phyloP scores from a whole-genome alignment of 257 asterid species.

The Ehretia macrophylla region DNA sequence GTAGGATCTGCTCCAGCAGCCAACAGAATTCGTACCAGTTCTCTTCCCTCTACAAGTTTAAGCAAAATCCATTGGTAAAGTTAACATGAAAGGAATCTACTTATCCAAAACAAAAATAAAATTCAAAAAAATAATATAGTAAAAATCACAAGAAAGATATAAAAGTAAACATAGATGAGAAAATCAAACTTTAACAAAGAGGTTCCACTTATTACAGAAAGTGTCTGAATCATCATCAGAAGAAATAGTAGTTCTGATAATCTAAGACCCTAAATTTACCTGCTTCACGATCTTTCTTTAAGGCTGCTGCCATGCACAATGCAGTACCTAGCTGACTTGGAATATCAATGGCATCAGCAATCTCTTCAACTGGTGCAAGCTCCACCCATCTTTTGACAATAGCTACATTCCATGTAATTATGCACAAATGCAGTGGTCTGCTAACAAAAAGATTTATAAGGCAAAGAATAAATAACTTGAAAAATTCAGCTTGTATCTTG shows the following conservation, averaged over 20 bases:
- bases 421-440: conserved; percentile 95
- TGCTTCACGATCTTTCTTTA: conserved; percentile 88
- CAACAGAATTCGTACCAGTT: conserved; percentile 66
- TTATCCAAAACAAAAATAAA: background rate
- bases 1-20: conserved; percentile 94
- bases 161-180: background rate
- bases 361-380: conserved; percentile 73
- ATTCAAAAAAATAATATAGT: background rate
- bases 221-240: background rate
- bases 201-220: no score
- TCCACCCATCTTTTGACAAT: conserved; percentile 90
- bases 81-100: no score
- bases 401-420: conserved; percentile 89
- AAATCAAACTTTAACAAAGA: no score
- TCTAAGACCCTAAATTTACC: conserved; percentile 38
- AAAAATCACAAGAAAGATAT: background rate
- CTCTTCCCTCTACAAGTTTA: conserved; percentile 76
- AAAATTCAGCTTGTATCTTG: background rate
- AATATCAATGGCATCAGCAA: conserved; percentile 78
- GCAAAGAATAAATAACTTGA: background rate
- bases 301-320: conserved; percentile 94
- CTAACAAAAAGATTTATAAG: conserved; percentile 13
- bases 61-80: background rate
- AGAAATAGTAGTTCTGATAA: conserved; percentile 1
- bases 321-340: conserved; percentile 89